Evolutionary conservation across 2,329 filamentous ascomycete genomes (phyloP).

Genomic region (Blumeria graminis): DNA sequence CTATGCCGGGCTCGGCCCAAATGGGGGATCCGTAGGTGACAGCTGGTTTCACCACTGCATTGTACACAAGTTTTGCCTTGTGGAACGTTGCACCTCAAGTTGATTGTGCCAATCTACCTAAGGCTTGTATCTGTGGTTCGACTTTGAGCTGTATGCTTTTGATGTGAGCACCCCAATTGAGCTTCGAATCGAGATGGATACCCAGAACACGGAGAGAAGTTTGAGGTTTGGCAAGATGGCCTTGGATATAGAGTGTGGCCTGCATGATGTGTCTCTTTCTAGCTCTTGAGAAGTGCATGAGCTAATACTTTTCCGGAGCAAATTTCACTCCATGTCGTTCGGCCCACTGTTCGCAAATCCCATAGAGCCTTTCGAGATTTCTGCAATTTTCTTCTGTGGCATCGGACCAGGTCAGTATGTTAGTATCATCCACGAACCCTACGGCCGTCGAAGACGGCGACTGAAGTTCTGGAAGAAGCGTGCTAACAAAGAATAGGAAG

Average conservation of each 20-base stretch:
- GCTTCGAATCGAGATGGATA: not conserved
- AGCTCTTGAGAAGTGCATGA: not conserved
- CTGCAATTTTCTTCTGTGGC: not conserved
- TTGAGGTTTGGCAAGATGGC: not conserved
- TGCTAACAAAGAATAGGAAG: not conserved
- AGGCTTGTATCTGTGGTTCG: not conserved
- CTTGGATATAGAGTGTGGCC: not conserved
- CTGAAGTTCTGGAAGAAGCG: not conserved
- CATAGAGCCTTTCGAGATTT: not conserved
- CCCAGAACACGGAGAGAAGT: not conserved
- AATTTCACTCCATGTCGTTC: not conserved
- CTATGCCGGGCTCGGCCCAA: not conserved
- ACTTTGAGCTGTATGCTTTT: not conserved
- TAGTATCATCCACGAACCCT: not conserved
- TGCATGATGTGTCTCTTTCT: not conserved
- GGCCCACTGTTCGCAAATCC: not conserved
- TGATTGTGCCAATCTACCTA: not conserved
- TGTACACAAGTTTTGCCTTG: not conserved
- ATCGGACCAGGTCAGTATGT: not conserved
- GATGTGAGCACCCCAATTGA: not conserved
- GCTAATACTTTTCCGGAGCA: not conserved
- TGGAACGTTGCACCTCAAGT: not conserved
- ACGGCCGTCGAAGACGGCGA: not conserved
- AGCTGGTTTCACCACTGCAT: not conserved
- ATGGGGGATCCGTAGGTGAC: not conserved